phyloP scores from a whole-genome alignment of 83 land plant species.

The Thuja plicata region DNA sequence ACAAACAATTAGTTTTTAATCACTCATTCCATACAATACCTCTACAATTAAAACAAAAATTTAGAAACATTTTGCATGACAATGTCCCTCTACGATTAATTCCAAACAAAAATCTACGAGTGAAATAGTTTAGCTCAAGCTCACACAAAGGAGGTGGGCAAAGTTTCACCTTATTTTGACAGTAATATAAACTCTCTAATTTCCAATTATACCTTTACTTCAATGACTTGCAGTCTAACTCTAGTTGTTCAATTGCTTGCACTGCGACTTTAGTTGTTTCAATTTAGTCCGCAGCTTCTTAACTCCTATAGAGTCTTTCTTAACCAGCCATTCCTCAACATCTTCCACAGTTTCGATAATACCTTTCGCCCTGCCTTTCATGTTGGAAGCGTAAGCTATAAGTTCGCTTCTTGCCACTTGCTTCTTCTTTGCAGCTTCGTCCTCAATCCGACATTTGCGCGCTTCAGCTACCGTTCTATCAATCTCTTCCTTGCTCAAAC shows the following conservation, averaged over 20 bases:
- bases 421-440: background rate
- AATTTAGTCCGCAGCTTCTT: background rate
- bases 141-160: too few relatives aligned
- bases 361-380: background rate
- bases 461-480: background rate
- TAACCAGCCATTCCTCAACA: background rate
- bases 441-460: background rate
- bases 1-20: too few relatives aligned
- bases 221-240: background rate
- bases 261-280: too few relatives aligned
- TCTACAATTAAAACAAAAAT: too few relatives aligned
- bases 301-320: background rate
- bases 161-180: too few relatives aligned
- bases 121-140: too few relatives aligned
- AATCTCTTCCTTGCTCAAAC: background rate
- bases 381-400: background rate
- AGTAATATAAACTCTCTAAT: background rate
- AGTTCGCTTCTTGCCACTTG: background rate
- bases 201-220: background rate
- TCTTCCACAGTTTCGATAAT: background rate
- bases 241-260: too few relatives aligned
- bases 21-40: too few relatives aligned
- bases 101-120: too few relatives aligned
- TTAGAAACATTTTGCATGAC: too few relatives aligned
- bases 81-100: too few relatives aligned